A percentile compares a stretch with the other conserved stretches of the same genome.
These are phyloP conservation scores for Pecoramyces ruminantium DNA, from an alignment of 192 early-diverging fungal species.

Conservation along the genomic window DNA sequence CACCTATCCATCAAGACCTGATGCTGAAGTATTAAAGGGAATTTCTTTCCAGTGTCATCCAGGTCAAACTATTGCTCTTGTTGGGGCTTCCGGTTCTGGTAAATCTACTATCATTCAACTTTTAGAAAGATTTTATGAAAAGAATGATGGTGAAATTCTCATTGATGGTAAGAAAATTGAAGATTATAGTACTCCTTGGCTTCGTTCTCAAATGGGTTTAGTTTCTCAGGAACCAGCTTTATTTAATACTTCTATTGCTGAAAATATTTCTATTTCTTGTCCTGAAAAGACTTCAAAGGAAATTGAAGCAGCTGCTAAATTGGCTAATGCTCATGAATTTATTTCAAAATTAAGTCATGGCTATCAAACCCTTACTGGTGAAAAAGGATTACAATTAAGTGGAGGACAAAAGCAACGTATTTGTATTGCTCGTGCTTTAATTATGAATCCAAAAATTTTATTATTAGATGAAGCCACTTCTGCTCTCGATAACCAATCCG, in stretches of 20 bases:
- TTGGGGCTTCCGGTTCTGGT: conserved; percentile 71
- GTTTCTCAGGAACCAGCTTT: conserved; percentile 87
- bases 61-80: conserved; percentile 72
- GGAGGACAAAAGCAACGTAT: conserved; percentile 93
- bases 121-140: conserved; percentile 74
- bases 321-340: conserved; percentile 68
- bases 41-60: conserved; percentile 37
- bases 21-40: conserved; percentile 58
- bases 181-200: conserved; percentile 59
- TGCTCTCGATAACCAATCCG: not conserved
- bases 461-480: conserved; percentile 1
- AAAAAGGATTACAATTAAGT: conserved; percentile 53
- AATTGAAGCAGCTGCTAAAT: conserved; percentile 20
- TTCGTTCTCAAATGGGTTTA: conserved; percentile 73
- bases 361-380: conserved; percentile 72
- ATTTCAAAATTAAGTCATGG: conserved; percentile 61
- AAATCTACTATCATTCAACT: conserved; percentile 75
- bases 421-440: conserved; percentile 44
- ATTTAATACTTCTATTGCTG: conserved; percentile 57
- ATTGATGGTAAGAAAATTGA: conserved; percentile 63
- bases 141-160: conserved; percentile 26
- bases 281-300: conserved; percentile 16
- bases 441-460: conserved; percentile 1
- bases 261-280: conserved; percentile 61
- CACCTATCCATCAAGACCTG: conserved; percentile 66